phyloP scores from a whole-genome alignment of 169 alveolate species.

The Eimeria falciformis region DNA sequence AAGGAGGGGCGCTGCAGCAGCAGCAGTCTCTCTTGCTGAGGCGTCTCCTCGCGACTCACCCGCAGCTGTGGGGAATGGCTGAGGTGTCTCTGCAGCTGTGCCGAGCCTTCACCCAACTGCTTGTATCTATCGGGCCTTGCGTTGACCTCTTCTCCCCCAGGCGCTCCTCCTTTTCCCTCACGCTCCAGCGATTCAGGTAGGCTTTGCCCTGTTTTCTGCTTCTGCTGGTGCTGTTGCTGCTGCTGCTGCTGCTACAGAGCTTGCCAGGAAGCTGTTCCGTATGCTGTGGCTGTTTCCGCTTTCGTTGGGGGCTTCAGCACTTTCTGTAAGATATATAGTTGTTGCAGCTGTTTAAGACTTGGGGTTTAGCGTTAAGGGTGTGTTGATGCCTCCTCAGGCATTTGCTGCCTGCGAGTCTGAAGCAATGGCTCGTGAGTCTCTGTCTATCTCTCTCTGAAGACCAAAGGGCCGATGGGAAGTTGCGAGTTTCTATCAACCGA shows the following conservation, averaged over 20 bases:
- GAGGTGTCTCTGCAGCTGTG: conserved; percentile 72
- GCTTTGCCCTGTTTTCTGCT: not conserved
- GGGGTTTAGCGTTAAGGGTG: conserved; percentile 10
- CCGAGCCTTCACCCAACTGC: conserved; percentile 58
- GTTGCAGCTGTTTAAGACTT: not conserved
- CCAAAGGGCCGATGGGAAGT: conserved; percentile 80
- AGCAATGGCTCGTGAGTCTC: conserved; percentile 77
- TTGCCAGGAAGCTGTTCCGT: not conserved
- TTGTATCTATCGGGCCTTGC: conserved; percentile 73
- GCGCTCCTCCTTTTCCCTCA: conserved; percentile 57
- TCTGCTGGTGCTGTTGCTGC: not conserved
- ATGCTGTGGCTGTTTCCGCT: not conserved
- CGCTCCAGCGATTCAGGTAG: conserved; percentile 66
- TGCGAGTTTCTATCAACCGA: conserved; percentile 79
- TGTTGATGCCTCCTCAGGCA: conserved; percentile 31
- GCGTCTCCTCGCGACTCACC: conserved; percentile 5
- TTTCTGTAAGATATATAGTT: not conserved
- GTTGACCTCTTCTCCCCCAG: conserved; percentile 74
- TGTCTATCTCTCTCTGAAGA: conserved; percentile 80
- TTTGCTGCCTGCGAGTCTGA: conserved; percentile 70
- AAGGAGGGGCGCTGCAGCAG: not conserved
- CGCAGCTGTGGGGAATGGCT: conserved; percentile 19
- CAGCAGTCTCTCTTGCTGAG: conserved; percentile 7
- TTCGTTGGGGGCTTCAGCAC: not conserved
- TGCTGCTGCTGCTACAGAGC: not conserved